phyloP scores from a whole-genome alignment of 495 filamentous ascomycete species.

The Hypoxylon fuscum region DNA sequence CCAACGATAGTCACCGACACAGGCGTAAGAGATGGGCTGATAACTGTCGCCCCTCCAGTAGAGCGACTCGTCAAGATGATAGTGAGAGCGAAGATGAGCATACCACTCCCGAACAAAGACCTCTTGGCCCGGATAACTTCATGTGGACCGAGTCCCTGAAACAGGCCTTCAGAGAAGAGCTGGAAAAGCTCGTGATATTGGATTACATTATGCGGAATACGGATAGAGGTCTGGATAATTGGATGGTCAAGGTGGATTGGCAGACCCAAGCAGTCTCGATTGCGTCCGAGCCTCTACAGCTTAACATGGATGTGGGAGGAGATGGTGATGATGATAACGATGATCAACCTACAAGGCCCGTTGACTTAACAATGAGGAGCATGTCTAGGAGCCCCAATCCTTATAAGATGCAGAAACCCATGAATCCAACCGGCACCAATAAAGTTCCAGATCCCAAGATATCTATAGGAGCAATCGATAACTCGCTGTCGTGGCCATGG shows the following conservation, averaged over 20 bases:
- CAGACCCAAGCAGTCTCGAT: conserved; percentile 83
- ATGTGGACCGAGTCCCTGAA: conserved; percentile 90
- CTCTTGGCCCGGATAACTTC: conserved; percentile 64
- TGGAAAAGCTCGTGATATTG: conserved; percentile 96
- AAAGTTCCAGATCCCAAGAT: conserved; percentile 66
- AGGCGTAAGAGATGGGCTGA: conserved; percentile 80
- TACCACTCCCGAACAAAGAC: conserved; percentile 32
- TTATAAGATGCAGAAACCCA: conserved; percentile 81
- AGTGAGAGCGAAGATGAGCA: conserved; percentile 72
- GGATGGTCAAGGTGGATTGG: conserved; percentile 98
- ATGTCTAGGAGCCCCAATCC: conserved; percentile 62
- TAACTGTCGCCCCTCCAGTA: conserved; percentile 77
- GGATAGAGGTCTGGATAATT: conserved; percentile 95
- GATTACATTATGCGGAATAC: conserved; percentile 99
- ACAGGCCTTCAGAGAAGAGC: conserved; percentile 90
- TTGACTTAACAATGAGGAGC: conserved; percentile 58
- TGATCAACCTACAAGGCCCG: conserved; percentile 63
- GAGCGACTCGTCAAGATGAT: conserved; percentile 67
- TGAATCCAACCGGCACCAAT: conserved; percentile 74
- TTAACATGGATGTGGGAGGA: conserved; percentile 60
- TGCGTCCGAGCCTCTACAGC: conserved; percentile 79
- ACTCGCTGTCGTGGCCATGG: conserved; percentile 98
- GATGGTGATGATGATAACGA: conserved; percentile 61
- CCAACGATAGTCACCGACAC: conserved; percentile 75
- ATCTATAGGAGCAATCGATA: conserved; percentile 92